Conservation (phyloP, 208 protist species). For the Leptomonas pyrrhocoris region DNA sequence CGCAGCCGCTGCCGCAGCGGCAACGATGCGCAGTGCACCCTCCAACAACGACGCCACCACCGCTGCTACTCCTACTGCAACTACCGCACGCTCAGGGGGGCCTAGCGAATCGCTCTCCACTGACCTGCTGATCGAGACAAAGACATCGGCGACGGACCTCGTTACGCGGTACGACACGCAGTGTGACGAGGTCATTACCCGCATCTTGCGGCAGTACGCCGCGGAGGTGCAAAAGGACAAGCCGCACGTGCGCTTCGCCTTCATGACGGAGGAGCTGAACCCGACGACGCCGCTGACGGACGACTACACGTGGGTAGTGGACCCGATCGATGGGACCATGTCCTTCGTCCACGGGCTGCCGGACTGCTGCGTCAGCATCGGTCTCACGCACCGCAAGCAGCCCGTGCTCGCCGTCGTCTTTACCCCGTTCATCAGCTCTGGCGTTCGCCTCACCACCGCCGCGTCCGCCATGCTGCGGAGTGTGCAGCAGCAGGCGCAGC, state of each 20-base stretch:
- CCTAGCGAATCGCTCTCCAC: background rate
- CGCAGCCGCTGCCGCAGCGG: constrained; percentile 18
- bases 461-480: constrained; percentile 18
- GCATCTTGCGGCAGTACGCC: constrained; percentile 35
- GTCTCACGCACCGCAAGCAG: constrained; percentile 48
- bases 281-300: constrained; percentile 43
- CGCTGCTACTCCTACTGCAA: background rate
- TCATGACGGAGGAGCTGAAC: constrained; percentile 58
- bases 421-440: constrained; percentile 52
- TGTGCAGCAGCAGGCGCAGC: constrained; percentile 31
- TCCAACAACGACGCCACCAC: background rate
- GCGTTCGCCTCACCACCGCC: constrained; percentile 28
- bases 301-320: constrained; percentile 75
- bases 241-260: constrained; percentile 37
- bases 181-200: constrained; percentile 50
- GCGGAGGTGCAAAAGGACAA: constrained; percentile 38
- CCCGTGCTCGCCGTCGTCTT: constrained; percentile 76
- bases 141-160: constrained; percentile 45
- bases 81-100: background rate
- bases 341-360: constrained; percentile 73
- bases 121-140: constrained; percentile 27
- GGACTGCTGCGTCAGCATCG: constrained; percentile 84
- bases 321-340: constrained; percentile 83
- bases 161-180: constrained; percentile 57
- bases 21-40: constrained; percentile 5